phyloP scores from a whole-genome alignment of 139 green algal genomes.

The Nannochloris sp. region DNA sequence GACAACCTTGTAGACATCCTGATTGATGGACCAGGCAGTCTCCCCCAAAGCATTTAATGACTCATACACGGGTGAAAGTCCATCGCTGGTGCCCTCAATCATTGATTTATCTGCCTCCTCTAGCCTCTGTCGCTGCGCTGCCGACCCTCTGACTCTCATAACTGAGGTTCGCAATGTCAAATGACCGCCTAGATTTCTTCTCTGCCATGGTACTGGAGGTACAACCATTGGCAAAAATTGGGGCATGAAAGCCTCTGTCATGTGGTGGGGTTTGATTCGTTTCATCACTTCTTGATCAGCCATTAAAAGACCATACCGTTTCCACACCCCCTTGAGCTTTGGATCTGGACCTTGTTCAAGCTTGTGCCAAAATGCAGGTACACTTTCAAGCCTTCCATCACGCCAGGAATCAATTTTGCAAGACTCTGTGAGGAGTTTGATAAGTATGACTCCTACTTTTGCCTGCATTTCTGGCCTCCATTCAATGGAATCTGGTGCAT shows the following conservation, averaged over 20 bases:
- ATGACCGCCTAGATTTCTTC: conserved; percentile 46
- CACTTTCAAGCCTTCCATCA: conserved; percentile 5
- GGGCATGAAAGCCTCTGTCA: conserved; percentile 30
- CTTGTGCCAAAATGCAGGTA: conserved; percentile 32
- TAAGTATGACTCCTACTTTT: conserved; percentile 29
- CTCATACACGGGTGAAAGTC: conserved; percentile 47
- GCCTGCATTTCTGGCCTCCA: conserved; percentile 9
- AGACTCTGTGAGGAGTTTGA: conserved; percentile 27
- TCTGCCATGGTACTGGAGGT: conserved; percentile 56
- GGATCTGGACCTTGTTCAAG: conserved; percentile 16
- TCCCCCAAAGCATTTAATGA: conserved; percentile 70
- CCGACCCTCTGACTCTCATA: conserved; percentile 40
- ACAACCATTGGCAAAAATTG: conserved; percentile 67
- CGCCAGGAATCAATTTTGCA: conserved; percentile 19
- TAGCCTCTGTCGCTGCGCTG: conserved; percentile 25
- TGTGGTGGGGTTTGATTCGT: conserved; percentile 25
- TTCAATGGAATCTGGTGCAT: not conserved
- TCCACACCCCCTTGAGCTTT: conserved; percentile 10
- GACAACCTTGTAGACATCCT: conserved; percentile 38
- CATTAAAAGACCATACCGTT: conserved; percentile 26
- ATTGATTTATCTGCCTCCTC: conserved; percentile 19
- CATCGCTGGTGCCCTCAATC: conserved; percentile 13
- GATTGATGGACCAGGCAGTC: conserved; percentile 61
- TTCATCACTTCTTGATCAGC: conserved; percentile 28
- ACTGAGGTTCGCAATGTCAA: conserved; percentile 35